Evolutionary conservation across 2,329 filamentous ascomycete genomes (phyloP), one percentile per base, ranked within the genome.

Genomic region (Catunica adiposa): DNA sequence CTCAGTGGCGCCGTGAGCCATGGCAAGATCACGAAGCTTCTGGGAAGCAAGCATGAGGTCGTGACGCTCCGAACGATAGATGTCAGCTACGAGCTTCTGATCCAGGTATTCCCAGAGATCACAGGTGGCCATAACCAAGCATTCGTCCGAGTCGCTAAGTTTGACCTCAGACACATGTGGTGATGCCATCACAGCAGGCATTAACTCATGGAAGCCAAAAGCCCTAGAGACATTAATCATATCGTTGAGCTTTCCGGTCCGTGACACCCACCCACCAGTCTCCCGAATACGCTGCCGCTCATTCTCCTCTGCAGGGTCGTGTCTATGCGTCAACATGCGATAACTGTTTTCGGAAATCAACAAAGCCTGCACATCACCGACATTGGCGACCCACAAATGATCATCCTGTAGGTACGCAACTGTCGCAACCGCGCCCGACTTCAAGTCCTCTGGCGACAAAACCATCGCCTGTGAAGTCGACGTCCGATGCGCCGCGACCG

Each of bases 101-200:
- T 85, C 84, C 9, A 98, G 76, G 66, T 89, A 95, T 61, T 97
- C 89, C 92, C 92, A 98, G 8, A 98, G 77, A 65, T 98, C 90
- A 61, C 82, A 83, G 5, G 89, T 96, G 2, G 89, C 92, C 58
- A 98, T 75, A 53, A 98, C 71, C 54, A 98, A 84, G 70, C 94
- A 90, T 67, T 98, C 92, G 65, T 98, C 90, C 57, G 88, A 83
- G 60, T 96, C 88, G 51, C 82, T 83, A 55, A 97, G 77, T 1
- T 80, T 84, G 59, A 89, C 74, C 60, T 89, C 83, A 61, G 79
- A 78, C 52, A 95, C 82, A 64, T 94, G 77, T 1, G 92, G 92
- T 9, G 89, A 87, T 14, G 94, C 90, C 67, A 95, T 89, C 31
- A 98, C 85, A 5, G 89, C 83, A 1, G 92, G 92, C 74, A 95